Evolutionary conservation across 208 protist genomes (phyloP).

Genomic region (Trypanosoma mega): DNA sequence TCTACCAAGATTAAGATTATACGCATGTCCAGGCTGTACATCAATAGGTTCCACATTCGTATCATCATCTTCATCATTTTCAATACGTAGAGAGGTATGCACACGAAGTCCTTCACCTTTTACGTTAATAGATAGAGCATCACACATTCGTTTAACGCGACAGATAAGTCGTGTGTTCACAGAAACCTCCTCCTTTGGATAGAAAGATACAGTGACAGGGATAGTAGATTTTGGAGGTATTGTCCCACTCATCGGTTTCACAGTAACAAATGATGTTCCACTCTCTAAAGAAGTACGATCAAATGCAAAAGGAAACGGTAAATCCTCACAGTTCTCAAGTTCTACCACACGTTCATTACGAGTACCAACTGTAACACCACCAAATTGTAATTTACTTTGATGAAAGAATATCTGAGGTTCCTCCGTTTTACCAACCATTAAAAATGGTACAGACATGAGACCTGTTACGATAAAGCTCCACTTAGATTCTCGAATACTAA

Average conservation of each 20-base stretch:
- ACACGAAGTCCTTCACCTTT: conserved; percentile 95
- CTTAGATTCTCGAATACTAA: conserved; percentile 81
- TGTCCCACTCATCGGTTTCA: conserved; percentile 82
- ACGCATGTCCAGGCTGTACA: conserved; percentile 36
- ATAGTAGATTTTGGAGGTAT: conserved; percentile 73
- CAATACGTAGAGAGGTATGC: conserved; percentile 85
- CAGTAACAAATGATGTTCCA: conserved; percentile 50
- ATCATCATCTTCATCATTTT: conserved; percentile 31
- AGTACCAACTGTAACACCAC: conserved; percentile 83
- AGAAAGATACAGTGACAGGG: conserved; percentile 81
- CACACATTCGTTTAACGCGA: conserved; percentile 89
- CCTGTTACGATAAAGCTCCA: conserved; percentile 93
- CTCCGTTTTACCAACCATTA: conserved; percentile 91
- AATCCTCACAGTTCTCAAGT: conserved; percentile 93
- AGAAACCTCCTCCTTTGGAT: conserved; percentile 86
- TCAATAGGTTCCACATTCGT: conserved; percentile 33
- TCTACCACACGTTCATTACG: conserved; percentile 69
- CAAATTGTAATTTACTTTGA: conserved; percentile 91
- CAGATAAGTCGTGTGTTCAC: conserved; percentile 94
- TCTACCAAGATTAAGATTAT: conserved; percentile 85
- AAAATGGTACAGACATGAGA: conserved; percentile 86
- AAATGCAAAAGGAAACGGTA: conserved; percentile 93
- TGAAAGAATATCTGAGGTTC: conserved; percentile 94
- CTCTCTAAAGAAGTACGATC: conserved; percentile 56
- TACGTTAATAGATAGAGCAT: conserved; percentile 93